Evolutionary conservation across 768 basidiomycete species (phyloP), one percentile per base, ranked within the genome.

Genomic region (Lactifluus pinguis): DNA sequence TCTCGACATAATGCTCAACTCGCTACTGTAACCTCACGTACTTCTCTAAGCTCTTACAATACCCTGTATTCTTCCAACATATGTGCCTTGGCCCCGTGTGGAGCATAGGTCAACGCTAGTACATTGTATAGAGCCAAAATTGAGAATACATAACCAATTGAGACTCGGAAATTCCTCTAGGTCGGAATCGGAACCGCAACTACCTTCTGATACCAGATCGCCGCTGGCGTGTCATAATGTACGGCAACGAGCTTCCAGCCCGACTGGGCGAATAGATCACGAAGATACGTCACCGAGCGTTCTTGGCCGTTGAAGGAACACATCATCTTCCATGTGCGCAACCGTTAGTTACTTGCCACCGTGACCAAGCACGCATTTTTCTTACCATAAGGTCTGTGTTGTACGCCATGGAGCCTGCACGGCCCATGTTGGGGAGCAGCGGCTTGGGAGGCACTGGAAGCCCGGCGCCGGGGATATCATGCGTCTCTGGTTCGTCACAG

Each of bases 371-470:
- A 4, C 13, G 30, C 5, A 0, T 25, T 41, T 15, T 14, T 41
- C 65, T 50, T 49, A 69, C 68, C 58, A 61, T 44, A 7, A 67
- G 14, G 38, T 68, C 69, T 5, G 53, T 34, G 15, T 56, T 41
- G 44, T 70, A 70, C 25, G 60, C 29, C 29, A 58, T n/a, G 3
- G 60, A 38, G 15, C 49, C 59, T 2, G 59, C 68, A 4, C 42
- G 57, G 7, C 69, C 69, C 64, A 63, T 17, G 49, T 70, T 70
- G 3, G 65, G 64, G 25, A 70, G 61, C 17, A 70, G 44, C 11
- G 69, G 69, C 42, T 58, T 58, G 1, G 69, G 68, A 1, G 60
- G 64, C 14, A 38, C 36, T 6, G 66, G 60, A 6, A 58, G 36
- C 38, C 51, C 52, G 14, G 59, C 58, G 13, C 66, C 66, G 2